Evolutionary conservation across 371 early-diverging fungal species (phyloP).

Genomic region (Rhizomucor pusillus): DNA sequence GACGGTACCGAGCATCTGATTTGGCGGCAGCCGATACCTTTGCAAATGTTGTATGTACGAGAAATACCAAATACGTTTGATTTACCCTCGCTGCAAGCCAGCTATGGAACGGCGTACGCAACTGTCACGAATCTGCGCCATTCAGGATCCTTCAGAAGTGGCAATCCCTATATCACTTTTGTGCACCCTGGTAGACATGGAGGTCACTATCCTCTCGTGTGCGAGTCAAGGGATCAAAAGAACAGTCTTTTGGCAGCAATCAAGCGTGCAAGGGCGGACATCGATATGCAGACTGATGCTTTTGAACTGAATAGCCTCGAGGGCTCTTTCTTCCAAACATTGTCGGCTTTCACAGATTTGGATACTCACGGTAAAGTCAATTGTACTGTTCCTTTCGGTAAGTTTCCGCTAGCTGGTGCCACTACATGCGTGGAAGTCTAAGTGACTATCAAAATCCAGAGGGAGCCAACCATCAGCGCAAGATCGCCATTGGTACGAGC

Average conservation of each 20-base stretch:
- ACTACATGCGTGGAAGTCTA: too few species aligned
- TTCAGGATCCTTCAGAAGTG: constrained; percentile 4
- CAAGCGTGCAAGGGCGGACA: constrained; percentile 53
- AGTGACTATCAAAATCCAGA: too few species aligned
- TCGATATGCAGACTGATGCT: constrained; percentile 31
- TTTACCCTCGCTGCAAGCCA: constrained; percentile 6
- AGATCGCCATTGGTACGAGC: constrained; percentile 70
- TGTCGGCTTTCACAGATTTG: background rate
- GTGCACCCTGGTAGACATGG: constrained; percentile 21
- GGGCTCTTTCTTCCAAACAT: constrained; percentile 9
- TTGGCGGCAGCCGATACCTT: constrained; percentile 56
- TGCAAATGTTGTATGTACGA: constrained; percentile 40
- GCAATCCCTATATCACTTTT: constrained; percentile 8
- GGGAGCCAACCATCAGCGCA: constrained; percentile 1
- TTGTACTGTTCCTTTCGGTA: constrained; percentile 55
- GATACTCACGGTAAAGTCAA: constrained; percentile 45
- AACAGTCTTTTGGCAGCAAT: constrained; percentile 76
- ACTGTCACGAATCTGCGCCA: constrained; percentile 1
- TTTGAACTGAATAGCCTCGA: constrained; percentile 49
- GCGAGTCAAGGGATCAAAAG: constrained; percentile 50
- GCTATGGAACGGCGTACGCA: background rate
- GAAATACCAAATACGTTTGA: constrained; percentile 7
- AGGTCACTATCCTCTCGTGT: constrained; percentile 8
- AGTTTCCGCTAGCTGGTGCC: too few species aligned
- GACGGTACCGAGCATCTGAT: constrained; percentile 49